These are phyloP conservation scores for Penicillium manginii DNA, from an alignment of 495 filamentous ascomycete species.

Conservation along the genomic window DNA sequence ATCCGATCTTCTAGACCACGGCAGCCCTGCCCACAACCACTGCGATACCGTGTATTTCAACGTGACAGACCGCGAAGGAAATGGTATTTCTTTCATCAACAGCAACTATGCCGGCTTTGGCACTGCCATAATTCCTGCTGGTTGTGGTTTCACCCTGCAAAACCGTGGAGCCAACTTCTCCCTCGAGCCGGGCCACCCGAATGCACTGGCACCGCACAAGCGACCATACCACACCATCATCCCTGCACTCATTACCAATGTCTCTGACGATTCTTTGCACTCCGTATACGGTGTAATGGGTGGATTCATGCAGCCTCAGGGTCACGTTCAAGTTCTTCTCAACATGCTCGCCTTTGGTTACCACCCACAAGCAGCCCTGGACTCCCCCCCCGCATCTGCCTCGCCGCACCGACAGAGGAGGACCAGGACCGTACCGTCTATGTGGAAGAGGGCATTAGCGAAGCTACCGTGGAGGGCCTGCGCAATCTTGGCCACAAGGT, in stretches of 20 bases:
- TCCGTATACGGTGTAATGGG: constrained; percentile 96
- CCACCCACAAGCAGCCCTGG: constrained; percentile 85
- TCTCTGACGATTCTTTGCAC: constrained; percentile 71
- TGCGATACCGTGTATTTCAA: constrained; percentile 95
- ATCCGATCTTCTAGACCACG: constrained; percentile 61
- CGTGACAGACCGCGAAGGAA: constrained; percentile 76
- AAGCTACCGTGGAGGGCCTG: constrained; percentile 67
- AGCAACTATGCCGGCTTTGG: constrained; percentile 93
- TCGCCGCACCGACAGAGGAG: constrained; percentile 65
- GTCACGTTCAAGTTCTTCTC: constrained; percentile 91
- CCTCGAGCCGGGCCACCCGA: constrained; percentile 70
- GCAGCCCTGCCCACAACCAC: constrained; percentile 68
- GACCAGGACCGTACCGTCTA: constrained; percentile 64
- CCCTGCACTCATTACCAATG: constrained; percentile 83
- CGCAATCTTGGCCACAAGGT: constrained; percentile 72
- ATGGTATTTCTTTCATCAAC: constrained; percentile 96
- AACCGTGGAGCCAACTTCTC: constrained; percentile 90
- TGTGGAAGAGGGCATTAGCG: constrained; percentile 83
- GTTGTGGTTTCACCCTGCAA: constrained; percentile 90
- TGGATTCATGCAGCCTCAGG: constrained; percentile 98
- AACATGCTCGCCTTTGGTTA: constrained; percentile 87
- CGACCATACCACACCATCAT: constrained; percentile 98
- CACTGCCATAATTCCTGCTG: constrained; percentile 77
- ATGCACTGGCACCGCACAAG: constrained; percentile 79
- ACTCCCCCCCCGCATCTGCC: constrained; percentile 86